Base-by-base conservation (phyloP, 2,329 filamentous ascomycete species). In the Zasmidium citrigriseum region DNA sequence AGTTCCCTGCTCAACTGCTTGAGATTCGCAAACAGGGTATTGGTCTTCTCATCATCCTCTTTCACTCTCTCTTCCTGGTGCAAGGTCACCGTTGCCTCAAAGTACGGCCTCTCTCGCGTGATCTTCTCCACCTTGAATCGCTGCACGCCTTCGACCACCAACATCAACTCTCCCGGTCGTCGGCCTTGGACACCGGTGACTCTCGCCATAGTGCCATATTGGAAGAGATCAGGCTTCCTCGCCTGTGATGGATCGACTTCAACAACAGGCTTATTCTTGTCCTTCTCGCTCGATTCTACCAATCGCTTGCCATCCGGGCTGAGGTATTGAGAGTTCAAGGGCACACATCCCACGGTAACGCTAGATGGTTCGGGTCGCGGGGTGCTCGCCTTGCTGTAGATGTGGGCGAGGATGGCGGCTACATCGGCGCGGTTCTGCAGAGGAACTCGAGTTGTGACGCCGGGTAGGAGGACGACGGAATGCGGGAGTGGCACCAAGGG, bases 1-100 rank as follows among this genome's bases (percentile, higher is more conserved):
- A 98, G 85, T 74, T 98, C 93, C 60, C 90, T 84, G 4, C 93
- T 96, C 46, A 93, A 81, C 58, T 89, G 84, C 77, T 96, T 96
- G 58, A 99, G 81, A 57, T 90, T 86, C 49, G 84, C 82, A 72
- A 98, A 98, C 22, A 89, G 79, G 44, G 88, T 85, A 61, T 86
- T 83, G 14, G 89, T 80, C 62, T 88, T 83, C 49, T 84, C 77
- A 55, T 82, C 79, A n/a, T 78, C 59, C 54, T 76, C 77, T 3
- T 69, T 66, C 34, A 73, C 65, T 23, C 62, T 46, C 47, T 63
- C 83, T 71, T 96, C 91, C 58, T 88, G 83, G 67, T 88, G 85
- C 56, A 89, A 82, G 58, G 82, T 82, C 22, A 96, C 85, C 67
- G 89, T 89, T 47, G 87, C 93, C 77, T 96, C 92, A 66, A 96